Conservation (phyloP, 306 rosid species). For the Carpinus fangiana region DNA sequence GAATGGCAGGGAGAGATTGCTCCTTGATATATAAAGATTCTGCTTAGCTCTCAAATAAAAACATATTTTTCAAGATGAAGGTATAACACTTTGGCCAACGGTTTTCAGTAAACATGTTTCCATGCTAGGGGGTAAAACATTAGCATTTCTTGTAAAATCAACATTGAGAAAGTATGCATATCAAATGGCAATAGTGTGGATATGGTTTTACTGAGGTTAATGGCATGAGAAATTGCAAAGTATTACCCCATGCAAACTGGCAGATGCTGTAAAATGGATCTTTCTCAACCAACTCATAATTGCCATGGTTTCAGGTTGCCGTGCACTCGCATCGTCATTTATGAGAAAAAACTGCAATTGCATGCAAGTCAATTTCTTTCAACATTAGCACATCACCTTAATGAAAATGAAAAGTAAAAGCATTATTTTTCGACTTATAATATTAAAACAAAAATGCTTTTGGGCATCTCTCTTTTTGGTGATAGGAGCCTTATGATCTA, state of each 20-base stretch:
- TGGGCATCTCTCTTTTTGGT: constrained; percentile 3
- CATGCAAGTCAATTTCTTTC: constrained; percentile 30
- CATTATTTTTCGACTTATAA: constrained; percentile 2
- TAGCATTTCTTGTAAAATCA: neutral
- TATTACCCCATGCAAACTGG: constrained; percentile 97
- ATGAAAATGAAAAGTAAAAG: neutral
- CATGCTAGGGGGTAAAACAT: neutral
- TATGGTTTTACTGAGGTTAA: neutral
- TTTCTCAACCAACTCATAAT: constrained; percentile 85
- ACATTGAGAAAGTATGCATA: neutral
- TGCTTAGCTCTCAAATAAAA: constrained; percentile 12
- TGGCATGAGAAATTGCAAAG: constrained; percentile 24
- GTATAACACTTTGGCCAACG: neutral
- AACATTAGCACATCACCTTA: constrained; percentile 14
- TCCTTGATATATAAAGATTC: neutral
- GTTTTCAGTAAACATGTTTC: neutral
- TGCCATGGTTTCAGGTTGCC: constrained; percentile 93
- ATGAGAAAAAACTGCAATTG: constrained; percentile 56
- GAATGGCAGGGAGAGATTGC: neutral
- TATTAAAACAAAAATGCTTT: neutral
- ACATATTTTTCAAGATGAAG: neutral
- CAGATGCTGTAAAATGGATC: constrained; percentile 85
- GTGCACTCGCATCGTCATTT: constrained; percentile 57
- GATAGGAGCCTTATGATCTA: neutral
- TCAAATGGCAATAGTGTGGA: neutral